Evolutionary conservation across 169 alveolate species (phyloP).

Genomic region (Perkinsus chesapeaki): DNA sequence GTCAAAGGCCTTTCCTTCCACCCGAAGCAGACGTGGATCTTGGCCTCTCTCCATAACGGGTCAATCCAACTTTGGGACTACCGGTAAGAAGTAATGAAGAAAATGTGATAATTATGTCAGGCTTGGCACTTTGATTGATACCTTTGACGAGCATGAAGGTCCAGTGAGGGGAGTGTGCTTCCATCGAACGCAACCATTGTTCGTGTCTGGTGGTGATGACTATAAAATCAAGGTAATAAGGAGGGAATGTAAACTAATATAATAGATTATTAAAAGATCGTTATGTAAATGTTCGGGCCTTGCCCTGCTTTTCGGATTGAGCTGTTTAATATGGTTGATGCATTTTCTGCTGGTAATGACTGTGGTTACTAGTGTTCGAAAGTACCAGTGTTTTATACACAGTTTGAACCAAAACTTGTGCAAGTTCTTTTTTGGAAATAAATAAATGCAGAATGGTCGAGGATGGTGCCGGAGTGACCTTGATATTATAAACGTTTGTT

Average conservation of each 20-base stretch:
- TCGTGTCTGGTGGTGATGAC: slow-evolving; percentile 95
- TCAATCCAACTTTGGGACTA: slow-evolving; percentile 88
- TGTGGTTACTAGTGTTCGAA: too few relatives aligned
- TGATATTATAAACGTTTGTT: too few relatives aligned
- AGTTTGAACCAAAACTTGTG: too few relatives aligned
- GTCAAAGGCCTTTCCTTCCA: slow-evolving; percentile 92
- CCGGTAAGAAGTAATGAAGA: slow-evolving; percentile 13
- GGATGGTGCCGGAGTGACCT: too few relatives aligned
- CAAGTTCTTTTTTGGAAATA: too few relatives aligned
- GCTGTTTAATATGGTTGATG: too few relatives aligned
- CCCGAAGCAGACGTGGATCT: slow-evolving; percentile 88
- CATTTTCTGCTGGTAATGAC: too few relatives aligned
- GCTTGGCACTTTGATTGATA: slow-evolving; percentile 48
- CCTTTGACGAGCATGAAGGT: slow-evolving; percentile 82
- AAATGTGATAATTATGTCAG: slow-evolving; percentile 7
- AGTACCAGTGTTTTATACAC: too few relatives aligned
- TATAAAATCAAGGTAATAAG: slow-evolving; percentile 77
- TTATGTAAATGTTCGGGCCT: not conserved
- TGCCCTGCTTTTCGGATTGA: not conserved
- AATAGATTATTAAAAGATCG: not conserved
- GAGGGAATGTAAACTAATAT: slow-evolving; percentile 39
- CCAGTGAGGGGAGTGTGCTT: slow-evolving; percentile 91
- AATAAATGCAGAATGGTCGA: too few relatives aligned
- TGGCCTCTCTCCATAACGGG: slow-evolving; percentile 88
- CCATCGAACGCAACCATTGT: slow-evolving; percentile 88